phyloP scores from a whole-genome alignment of 257 asterid genomes.

The Craterostigma plantagineum region DNA sequence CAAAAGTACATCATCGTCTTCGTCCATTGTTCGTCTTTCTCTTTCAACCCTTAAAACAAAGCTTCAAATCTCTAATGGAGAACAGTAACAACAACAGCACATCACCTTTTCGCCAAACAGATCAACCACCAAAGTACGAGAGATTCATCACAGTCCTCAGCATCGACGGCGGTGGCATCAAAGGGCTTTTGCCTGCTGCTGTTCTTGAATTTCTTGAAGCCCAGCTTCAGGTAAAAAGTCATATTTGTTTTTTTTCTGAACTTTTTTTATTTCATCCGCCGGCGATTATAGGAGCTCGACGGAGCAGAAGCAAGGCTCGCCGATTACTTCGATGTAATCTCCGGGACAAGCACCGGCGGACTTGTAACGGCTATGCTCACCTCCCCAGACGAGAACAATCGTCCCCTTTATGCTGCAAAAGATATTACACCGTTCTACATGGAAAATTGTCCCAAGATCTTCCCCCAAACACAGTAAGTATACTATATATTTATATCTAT shows the following conservation, averaged over 20 bases:
- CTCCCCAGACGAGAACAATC: slow-evolving; percentile 26
- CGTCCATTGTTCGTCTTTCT: no score
- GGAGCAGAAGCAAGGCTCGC: slow-evolving; percentile 31
- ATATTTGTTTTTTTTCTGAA: no score
- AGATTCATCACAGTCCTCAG: slow-evolving; percentile 33
- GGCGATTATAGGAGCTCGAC: slow-evolving; percentile 20
- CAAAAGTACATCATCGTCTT: no score
- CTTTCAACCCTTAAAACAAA: no score
- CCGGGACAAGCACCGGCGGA: slow-evolving; percentile 60
- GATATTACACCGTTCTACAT: slow-evolving; percentile 49
- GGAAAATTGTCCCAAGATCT: slow-evolving; percentile 35
- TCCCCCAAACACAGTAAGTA: slow-evolving; percentile 30
- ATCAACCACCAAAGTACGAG: slow-evolving; percentile 18
- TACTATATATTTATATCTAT: no score
- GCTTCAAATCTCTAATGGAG: slow-evolving; percentile 9
- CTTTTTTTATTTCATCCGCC: no score
- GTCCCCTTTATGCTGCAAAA: slow-evolving; percentile 39
- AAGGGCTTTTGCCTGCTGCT: slow-evolving; percentile 31
- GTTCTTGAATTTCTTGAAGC: slow-evolving; percentile 31
- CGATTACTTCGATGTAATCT: slow-evolving; percentile 39
- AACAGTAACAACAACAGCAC: no score
- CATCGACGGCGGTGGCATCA: slow-evolving; percentile 62
- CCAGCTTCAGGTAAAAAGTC: slow-evolving; percentile 23
- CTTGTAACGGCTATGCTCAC: slow-evolving; percentile 50
- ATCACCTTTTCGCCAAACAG: slow-evolving; percentile 6